Conservation (phyloP, 257 asterid species). For the Eucommia ulmoides region DNA sequence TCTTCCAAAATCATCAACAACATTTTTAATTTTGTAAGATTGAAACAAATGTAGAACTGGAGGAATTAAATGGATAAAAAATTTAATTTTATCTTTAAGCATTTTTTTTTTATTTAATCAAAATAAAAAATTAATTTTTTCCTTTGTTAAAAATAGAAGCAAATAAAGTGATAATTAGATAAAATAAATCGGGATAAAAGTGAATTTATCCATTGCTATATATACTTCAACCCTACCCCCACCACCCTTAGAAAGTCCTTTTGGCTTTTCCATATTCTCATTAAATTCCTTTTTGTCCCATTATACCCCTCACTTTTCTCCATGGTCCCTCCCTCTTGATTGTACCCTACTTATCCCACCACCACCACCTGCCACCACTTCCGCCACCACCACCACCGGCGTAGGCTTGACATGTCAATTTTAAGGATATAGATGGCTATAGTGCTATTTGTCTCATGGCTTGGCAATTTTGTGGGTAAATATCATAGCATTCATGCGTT, state of each 20-base stretch:
- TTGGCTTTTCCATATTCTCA: constrained; percentile 10
- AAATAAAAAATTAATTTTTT: constrained; percentile 14
- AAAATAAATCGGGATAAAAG: background rate
- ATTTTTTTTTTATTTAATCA: constrained; percentile 13
- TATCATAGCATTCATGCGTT: too few species aligned
- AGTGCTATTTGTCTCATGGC: too few species aligned
- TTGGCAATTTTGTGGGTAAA: too few species aligned
- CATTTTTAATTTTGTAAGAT: too few species aligned
- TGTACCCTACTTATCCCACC: too few species aligned
- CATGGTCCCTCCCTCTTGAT: background rate
- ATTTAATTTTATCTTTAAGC: background rate
- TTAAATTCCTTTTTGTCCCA: constrained; percentile 15
- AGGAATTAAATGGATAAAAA: too few species aligned
- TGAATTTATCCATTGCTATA: too few species aligned
- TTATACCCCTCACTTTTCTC: background rate
- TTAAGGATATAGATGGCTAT: too few species aligned
- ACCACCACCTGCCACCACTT: background rate
- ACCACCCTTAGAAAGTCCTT: constrained; percentile 4
- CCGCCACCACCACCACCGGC: constrained; percentile 1
- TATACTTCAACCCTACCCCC: background rate
- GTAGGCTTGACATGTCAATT: too few species aligned
- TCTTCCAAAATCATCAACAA: too few species aligned
- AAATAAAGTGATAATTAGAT: background rate
- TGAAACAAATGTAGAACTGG: too few species aligned
- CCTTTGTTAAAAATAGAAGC: constrained; percentile 20